Evolutionary conservation across 768 basidiomycete species (phyloP).

Genomic region (Steccherinum ochraceum): DNA sequence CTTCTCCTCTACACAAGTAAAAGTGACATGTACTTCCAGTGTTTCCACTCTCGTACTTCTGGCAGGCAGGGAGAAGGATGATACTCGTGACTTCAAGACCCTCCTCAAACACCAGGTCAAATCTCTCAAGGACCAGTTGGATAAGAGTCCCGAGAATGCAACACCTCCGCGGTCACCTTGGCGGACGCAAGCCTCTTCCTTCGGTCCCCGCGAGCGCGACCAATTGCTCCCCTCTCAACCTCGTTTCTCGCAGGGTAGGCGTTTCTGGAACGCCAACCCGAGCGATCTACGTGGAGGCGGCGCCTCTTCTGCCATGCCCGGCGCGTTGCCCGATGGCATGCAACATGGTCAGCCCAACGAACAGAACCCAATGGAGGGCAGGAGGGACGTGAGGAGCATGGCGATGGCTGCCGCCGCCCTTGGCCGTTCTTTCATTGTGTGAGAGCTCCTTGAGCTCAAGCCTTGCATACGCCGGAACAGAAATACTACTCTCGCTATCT

Average conservation of each 20-base stretch:
- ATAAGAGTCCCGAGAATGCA: slow-evolving; percentile 29
- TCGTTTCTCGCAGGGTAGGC: slow-evolving; percentile 4
- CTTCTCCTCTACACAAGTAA: not conserved
- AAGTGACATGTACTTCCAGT: slow-evolving; percentile 28
- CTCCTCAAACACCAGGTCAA: slow-evolving; percentile 55
- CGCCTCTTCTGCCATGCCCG: not conserved
- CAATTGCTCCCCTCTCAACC: not conserved
- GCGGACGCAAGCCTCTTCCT: not conserved
- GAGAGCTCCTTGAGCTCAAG: no score
- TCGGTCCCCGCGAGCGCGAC: not conserved
- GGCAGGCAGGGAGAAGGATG: slow-evolving; percentile 39
- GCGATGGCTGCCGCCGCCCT: slow-evolving; percentile 6
- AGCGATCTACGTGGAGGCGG: slow-evolving; percentile 15
- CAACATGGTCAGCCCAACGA: not conserved
- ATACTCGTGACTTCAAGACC: slow-evolving; percentile 43
- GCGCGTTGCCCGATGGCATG: not conserved
- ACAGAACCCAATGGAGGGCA: not conserved
- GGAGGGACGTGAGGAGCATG: slow-evolving; percentile 4
- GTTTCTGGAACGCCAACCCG: slow-evolving; percentile 34
- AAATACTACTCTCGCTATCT: no score
- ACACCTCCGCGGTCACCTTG: not conserved
- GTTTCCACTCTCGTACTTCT: slow-evolving; percentile 69
- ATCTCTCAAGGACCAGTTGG: slow-evolving; percentile 58
- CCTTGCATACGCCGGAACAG: no score
- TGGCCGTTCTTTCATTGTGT: slow-evolving; percentile 10